A percentile compares a stretch with the other conserved stretches of the same genome.
Evolutionary conservation across 495 filamentous ascomycete genomes (phyloP).

Genomic region (Neurospora sp.): DNA sequence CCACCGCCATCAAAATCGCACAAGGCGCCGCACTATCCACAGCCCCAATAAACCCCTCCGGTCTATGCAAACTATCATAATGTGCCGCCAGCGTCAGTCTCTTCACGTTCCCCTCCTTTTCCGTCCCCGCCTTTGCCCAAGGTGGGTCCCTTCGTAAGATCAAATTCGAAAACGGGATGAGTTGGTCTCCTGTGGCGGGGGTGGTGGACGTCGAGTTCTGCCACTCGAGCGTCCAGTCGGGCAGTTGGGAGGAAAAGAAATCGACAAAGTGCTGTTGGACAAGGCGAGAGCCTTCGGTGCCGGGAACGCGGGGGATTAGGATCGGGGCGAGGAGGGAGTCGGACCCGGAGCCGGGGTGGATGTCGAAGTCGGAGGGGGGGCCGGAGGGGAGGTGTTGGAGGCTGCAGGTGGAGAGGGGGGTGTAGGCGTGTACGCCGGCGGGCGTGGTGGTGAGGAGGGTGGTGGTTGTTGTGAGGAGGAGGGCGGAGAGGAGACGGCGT

Average conservation of each 20-base stretch:
- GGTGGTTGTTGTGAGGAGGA: constrained; percentile 25
- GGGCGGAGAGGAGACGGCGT: constrained; percentile 5
- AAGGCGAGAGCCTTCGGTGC: constrained; percentile 49
- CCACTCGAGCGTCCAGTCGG: constrained; percentile 67
- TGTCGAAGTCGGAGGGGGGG: constrained; percentile 63
- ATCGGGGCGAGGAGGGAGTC: constrained; percentile 79
- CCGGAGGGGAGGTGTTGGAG: constrained; percentile 58
- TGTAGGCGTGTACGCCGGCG: constrained; percentile 46
- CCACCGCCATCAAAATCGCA: constrained; percentile 82
- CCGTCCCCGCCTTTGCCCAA: constrained; percentile 34
- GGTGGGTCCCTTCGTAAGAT: constrained; percentile 87
- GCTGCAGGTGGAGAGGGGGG: constrained; percentile 60
- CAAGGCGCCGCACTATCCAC: constrained; percentile 90
- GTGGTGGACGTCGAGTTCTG: constrained; percentile 83
- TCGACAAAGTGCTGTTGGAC: constrained; percentile 73
- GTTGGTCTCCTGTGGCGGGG: constrained; percentile 54
- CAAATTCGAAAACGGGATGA: constrained; percentile 78
- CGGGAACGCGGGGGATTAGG: constrained; percentile 80
- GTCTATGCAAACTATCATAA: constrained; percentile 78
- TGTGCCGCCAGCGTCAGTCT: constrained; percentile 84
- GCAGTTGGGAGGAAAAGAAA: constrained; percentile 66
- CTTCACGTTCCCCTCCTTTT: constrained; percentile 55
- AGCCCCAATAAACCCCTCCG: constrained; percentile 85
- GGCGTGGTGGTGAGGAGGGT: neutral
- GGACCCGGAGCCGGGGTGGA: constrained; percentile 51